Evolutionary conservation across 208 protist species (phyloP).

Genomic region (Novymonas esmeraldas): DNA sequence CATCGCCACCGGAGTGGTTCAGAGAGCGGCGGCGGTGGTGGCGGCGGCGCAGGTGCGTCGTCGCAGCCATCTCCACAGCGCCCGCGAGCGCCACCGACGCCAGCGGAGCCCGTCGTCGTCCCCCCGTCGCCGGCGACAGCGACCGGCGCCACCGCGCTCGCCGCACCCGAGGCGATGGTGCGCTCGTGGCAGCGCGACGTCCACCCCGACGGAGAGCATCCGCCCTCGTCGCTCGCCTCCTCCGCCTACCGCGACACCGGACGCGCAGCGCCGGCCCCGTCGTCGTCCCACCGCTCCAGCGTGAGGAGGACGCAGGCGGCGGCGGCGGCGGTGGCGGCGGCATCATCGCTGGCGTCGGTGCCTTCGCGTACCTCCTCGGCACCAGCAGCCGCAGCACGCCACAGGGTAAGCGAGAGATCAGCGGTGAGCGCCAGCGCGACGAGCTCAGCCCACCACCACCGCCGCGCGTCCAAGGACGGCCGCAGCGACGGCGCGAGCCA

Average conservation of each 20-base stretch:
- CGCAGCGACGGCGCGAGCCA: neutral
- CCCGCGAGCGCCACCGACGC: neutral
- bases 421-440: too few relatives aligned
- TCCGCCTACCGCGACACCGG: neutral
- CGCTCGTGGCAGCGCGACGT: conserved; percentile 4
- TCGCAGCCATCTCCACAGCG: neutral
- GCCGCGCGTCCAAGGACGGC: too few relatives aligned
- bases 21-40: too few relatives aligned
- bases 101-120: neutral
- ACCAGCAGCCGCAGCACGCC: neutral
- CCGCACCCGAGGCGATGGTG: neutral
- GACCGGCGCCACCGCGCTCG: neutral
- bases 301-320: neutral
- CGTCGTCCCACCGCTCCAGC: neutral
- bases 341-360: neutral
- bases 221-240: conserved; percentile 1
- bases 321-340: too few relatives aligned
- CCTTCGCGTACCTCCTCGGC: neutral
- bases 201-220: neutral
- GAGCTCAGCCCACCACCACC: neutral
- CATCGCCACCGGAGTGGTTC: too few relatives aligned
- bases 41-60: neutral
- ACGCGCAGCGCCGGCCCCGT: neutral
- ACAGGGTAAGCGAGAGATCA: neutral
- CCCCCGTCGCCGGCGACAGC: neutral